Conservation (phyloP, 805 yeast species). For the Candida takata region DNA sequence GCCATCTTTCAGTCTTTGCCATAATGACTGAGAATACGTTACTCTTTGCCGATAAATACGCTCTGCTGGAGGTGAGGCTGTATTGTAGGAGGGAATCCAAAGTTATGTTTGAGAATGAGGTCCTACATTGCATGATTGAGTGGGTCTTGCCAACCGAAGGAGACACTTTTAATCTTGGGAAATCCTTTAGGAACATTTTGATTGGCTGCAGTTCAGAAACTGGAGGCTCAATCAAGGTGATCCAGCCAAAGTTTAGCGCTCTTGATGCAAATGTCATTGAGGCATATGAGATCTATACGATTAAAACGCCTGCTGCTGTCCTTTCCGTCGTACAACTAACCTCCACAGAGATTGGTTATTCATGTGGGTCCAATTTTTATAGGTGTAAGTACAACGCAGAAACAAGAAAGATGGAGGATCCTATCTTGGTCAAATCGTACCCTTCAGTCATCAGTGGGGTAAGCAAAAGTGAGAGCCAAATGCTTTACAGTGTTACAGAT, state of each 20-base stretch:
- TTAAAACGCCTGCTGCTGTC: slow-evolving; percentile 20
- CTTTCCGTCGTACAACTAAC: slow-evolving; percentile 14
- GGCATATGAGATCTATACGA: slow-evolving; percentile 12
- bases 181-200: slow-evolving; percentile 23
- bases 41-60: slow-evolving; percentile 13
- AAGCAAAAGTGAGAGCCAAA: slow-evolving; percentile 13
- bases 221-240: slow-evolving; percentile 20
- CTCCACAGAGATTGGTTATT: slow-evolving; percentile 12
- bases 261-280: slow-evolving; percentile 7
- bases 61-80: slow-evolving; percentile 6
- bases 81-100: slow-evolving; percentile 6
- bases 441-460: slow-evolving; percentile 16
- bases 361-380: slow-evolving; percentile 13
- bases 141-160: slow-evolving; percentile 26
- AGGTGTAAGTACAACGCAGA: slow-evolving; percentile 11
- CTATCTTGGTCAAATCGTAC: slow-evolving; percentile 7
- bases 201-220: slow-evolving; percentile 26
- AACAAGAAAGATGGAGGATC: slow-evolving; percentile 12
- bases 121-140: slow-evolving; percentile 25
- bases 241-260: slow-evolving; percentile 10
- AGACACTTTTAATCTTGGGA: too few species aligned
- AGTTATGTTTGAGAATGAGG: slow-evolving; percentile 18
- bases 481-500: slow-evolving; percentile 24
- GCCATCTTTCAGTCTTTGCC: slow-evolving; percentile 19
- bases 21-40: slow-evolving; percentile 15